phyloP scores from a whole-genome alignment of 805 yeast species.

The Kodamaea lidongshanica region DNA sequence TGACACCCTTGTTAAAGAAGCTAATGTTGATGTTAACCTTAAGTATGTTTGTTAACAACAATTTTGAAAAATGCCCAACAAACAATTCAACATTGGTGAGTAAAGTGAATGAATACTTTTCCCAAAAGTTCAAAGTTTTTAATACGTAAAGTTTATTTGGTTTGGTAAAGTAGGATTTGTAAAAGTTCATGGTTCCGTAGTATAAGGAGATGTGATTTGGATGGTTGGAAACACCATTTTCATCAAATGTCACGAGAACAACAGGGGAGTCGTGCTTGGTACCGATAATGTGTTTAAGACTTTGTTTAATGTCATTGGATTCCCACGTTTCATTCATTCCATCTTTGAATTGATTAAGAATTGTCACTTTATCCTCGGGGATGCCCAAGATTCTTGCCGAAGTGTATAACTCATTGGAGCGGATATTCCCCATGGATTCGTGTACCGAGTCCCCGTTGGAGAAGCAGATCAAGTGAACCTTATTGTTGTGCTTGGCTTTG shows the following conservation, averaged over 20 bases:
- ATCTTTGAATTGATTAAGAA: slow-evolving; percentile 46
- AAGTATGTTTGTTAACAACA: slow-evolving; percentile 24
- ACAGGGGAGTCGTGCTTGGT: slow-evolving; percentile 15
- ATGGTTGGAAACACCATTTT: slow-evolving; percentile 75
- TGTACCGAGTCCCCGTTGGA: slow-evolving; percentile 64
- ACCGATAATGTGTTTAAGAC: slow-evolving; percentile 26
- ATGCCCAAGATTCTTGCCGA: slow-evolving; percentile 55
- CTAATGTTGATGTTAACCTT: slow-evolving; percentile 33
- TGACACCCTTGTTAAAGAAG: slow-evolving; percentile 23
- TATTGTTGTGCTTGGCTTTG: slow-evolving; percentile 43
- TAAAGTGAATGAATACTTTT: slow-evolving; percentile 46
- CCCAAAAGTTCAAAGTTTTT: slow-evolving; percentile 32
- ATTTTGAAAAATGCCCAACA: slow-evolving; percentile 30
- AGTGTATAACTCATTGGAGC: slow-evolving; percentile 53
- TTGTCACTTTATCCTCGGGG: slow-evolving; percentile 31
- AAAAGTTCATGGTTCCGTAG: slow-evolving; percentile 41
- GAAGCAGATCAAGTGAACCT: slow-evolving; percentile 58
- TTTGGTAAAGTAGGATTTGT: slow-evolving; percentile 10
- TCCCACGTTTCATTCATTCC: slow-evolving; percentile 69
- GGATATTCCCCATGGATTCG: slow-evolving; percentile 60
- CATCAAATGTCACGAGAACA: slow-evolving; percentile 73
- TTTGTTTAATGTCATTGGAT: slow-evolving; percentile 29
- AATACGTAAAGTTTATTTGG: slow-evolving; percentile 22
- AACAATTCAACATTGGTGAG: slow-evolving; percentile 38
- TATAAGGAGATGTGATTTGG: slow-evolving; percentile 73